phyloP scores from a whole-genome alignment of 1,284 basidiomycete species.

The Trichosporon ovoides region DNA sequence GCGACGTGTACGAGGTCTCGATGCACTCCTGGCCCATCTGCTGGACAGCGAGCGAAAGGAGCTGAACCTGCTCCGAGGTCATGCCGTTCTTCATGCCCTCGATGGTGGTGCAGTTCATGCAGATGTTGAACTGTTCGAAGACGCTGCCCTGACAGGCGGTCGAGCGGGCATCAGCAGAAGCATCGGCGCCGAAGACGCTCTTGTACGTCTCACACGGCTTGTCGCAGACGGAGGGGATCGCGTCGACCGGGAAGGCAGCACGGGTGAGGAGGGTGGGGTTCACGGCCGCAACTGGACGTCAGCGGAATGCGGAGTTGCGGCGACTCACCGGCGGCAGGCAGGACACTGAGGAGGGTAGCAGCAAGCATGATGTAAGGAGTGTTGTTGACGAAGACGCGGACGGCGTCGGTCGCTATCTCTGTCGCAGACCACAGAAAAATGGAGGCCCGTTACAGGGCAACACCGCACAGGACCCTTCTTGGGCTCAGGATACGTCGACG shows the following conservation, averaged over 20 bases:
- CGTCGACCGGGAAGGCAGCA: background rate
- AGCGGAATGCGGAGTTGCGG: background rate
- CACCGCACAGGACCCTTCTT: no score
- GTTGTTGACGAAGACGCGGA: no score
- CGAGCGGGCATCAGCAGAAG: background rate
- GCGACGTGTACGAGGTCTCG: background rate
- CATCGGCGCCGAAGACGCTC: background rate
- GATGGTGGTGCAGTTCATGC: slow-evolving; percentile 5
- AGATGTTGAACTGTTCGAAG: slow-evolving; percentile 4
- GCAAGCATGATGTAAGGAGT: background rate
- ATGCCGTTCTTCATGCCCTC: background rate
- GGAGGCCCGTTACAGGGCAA: no score
- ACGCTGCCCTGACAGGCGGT: background rate
- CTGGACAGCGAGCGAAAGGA: background rate
- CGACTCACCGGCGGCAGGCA: background rate
- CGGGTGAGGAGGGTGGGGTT: slow-evolving; percentile 2
- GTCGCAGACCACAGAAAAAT: no score
- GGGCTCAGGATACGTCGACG: no score
- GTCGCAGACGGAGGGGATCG: background rate
- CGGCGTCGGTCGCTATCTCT: no score
- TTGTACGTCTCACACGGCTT: background rate
- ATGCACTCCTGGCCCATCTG: slow-evolving; percentile 6
- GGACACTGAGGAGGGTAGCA: slow-evolving; percentile 3
- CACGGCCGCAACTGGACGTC: background rate
- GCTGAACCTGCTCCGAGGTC: slow-evolving; percentile 4